These are phyloP conservation scores for Kwoniella shandongensis DNA, from an alignment of 768 basidiomycete genomes.

Conservation along the genomic window DNA sequence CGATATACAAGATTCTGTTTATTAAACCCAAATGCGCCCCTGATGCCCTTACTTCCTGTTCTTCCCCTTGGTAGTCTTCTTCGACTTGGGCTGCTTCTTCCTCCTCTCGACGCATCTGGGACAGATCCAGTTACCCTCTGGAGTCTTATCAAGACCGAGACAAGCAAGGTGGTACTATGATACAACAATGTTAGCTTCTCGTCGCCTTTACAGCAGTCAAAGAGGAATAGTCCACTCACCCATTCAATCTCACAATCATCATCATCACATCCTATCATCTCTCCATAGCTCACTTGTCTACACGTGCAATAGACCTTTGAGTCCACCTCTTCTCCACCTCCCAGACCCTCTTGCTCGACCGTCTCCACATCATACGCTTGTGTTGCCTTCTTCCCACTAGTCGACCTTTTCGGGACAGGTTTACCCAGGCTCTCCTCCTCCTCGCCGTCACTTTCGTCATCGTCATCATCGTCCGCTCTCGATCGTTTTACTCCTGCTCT, in stretches of 20 bases:
- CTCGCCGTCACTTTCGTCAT: conserved; percentile 27
- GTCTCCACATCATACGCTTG: conserved; percentile 3
- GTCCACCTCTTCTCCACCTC: conserved; percentile 37
- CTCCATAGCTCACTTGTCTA: conserved; percentile 51
- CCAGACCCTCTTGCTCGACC: conserved; percentile 17
- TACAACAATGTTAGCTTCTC: conserved; percentile 5
- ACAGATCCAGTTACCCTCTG: conserved; percentile 46
- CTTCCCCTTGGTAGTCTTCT: conserved; percentile 21
- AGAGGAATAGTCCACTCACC: conserved; percentile 43
- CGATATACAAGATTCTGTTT: no score
- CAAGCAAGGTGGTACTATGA: conserved; percentile 45
- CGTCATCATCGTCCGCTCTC: conserved; percentile 35
- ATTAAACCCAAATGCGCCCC: no score
- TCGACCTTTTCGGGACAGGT: conserved; percentile 7
- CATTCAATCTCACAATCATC: conserved; percentile 54
- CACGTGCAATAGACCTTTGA: conserved; percentile 48
- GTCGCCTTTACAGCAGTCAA: neutral
- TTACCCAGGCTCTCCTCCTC: conserved; percentile 12
- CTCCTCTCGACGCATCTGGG: conserved; percentile 38
- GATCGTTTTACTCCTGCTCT: conserved; percentile 29
- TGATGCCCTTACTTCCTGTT: conserved; percentile 9
- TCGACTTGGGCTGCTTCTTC: conserved; percentile 37
- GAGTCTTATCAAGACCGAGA: conserved; percentile 37
- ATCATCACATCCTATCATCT: conserved; percentile 55
- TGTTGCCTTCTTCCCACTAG: conserved; percentile 14